Percentiles rank a stretch among this genome's conserved stretches.
phyloP scores from a whole-genome alignment of 768 basidiomycete genomes.

The Crepidotus variabilis region DNA sequence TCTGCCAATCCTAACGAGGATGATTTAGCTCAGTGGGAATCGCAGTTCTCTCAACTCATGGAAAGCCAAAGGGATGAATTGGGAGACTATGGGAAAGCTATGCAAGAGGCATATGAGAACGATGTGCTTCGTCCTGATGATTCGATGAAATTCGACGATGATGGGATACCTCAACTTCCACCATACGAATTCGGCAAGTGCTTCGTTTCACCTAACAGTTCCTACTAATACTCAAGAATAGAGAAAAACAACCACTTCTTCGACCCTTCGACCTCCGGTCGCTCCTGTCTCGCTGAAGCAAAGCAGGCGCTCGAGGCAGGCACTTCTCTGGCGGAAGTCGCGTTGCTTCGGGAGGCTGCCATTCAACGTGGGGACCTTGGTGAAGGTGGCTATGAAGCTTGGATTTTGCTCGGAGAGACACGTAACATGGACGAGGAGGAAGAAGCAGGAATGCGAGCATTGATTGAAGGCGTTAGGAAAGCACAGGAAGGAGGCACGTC shows the following conservation, averaged over 20 bases:
- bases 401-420: conserved; percentile 89
- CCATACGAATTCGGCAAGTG: conserved; percentile 75
- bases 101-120: conserved; percentile 65
- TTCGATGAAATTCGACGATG: conserved; percentile 53
- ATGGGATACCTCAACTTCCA: conserved; percentile 73
- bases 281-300: conserved; percentile 63
- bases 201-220: background rate
- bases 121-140: conserved; percentile 28
- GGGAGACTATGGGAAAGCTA: conserved; percentile 57
- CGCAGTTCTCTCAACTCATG: conserved; percentile 80
- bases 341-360: conserved; percentile 85
- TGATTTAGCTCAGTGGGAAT: conserved; percentile 78
- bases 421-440: conserved; percentile 89
- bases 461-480: conserved; percentile 64
- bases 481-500: conserved; percentile 62
- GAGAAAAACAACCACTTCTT: conserved; percentile 73
- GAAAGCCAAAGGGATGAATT: conserved; percentile 59
- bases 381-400: conserved; percentile 82
- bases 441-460: conserved; percentile 75
- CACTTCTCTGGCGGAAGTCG: conserved; percentile 85
- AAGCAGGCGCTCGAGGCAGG: conserved; percentile 75
- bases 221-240: conserved; percentile 23
- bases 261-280: conserved; percentile 39
- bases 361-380: conserved; percentile 81
- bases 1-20: conserved; percentile 54